Evolutionary conservation across 345 rosid species (phyloP), one percentile per base, ranked within the genome.

Genomic region (Gossypium bickii): DNA sequence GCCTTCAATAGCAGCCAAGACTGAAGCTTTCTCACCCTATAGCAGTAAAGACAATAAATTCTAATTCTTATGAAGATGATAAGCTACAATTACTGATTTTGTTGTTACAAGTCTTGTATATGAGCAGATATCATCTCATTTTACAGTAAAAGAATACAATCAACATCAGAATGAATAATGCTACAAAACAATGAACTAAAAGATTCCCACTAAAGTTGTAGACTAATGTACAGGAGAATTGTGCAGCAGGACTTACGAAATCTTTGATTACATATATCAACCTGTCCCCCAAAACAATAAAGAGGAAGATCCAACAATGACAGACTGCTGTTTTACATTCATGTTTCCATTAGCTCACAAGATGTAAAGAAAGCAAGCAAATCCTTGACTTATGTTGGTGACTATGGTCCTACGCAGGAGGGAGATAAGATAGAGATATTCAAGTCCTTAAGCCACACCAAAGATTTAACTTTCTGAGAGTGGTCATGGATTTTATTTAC

Each of bases 21-120:
- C 73, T 65, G 79, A 79, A 70, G 80, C 77, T 78, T 83, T 83
- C 80, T 87, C 83, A 69, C 74, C 82, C 91, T 92, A 88, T 17
- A 41, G 82, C 49, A 27, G 77, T 25, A 16, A 80, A 57, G 53
- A 47, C 48, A 18, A 62, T 22, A 55, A 56, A 17, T 17, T 69
- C 29, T 27, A 51, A 17, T 51, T 45, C 44, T 17, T 16, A 51
- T 51, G 60, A 51, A 69, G 73, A 69, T 52, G 25, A 69, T 52
- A 51, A 69, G 25, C 57, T 48, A 48, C 22, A 56, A 67, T 8
- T 25, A 67, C 16, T 17, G 15, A 59, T 22, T 58, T 58, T 49
- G 72, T 25, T 16, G 43, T 2, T 27, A 67, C 9, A 24, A 47
- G 22, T 49, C 25, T 68, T 38, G 47, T 49, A 16, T 27, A 49